These are phyloP conservation scores for Mortierella sp. DNA, from an alignment of 371 early-diverging fungal species.

Conservation along the genomic window DNA sequence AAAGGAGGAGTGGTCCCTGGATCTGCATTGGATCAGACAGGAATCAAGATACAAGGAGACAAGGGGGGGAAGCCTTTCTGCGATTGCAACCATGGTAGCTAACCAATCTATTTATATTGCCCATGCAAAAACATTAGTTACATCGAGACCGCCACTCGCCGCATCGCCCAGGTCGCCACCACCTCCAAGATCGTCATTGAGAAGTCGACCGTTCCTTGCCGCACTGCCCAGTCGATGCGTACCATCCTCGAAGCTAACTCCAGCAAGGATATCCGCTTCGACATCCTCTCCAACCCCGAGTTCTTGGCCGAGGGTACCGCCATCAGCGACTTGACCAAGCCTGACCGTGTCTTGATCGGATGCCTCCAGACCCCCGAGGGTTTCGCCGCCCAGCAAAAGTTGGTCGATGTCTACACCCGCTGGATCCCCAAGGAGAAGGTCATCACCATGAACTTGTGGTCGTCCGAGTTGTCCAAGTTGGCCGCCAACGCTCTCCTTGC, in stretches of 20 bases:
- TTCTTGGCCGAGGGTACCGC: conserved; percentile 98
- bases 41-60: not conserved
- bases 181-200: conserved; percentile 93
- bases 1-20: not conserved
- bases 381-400: conserved; percentile 79
- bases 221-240: conserved; percentile 92
- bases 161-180: conserved; percentile 89
- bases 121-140: conserved; percentile 64
- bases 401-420: conserved; percentile 77
- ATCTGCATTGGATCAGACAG: not conserved
- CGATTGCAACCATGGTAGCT: not conserved
- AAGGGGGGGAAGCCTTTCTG: not conserved
- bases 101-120: conserved; percentile 2
- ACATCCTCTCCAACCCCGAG: conserved; percentile 96
- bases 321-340: conserved; percentile 85
- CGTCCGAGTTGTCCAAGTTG: conserved; percentile 93
- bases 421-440: conserved; percentile 90
- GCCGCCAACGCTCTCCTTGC: conserved; percentile 97
- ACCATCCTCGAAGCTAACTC: conserved; percentile 90
- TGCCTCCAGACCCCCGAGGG: conserved; percentile 85
- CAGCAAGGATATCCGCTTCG: conserved; percentile 79
- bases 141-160: conserved; percentile 88
- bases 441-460: conserved; percentile 95
- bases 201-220: conserved; percentile 96
- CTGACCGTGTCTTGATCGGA: conserved; percentile 96